A percentile compares a stretch with the other conserved stretches of the same genome.
Evolutionary conservation across 371 early-diverging fungal genomes (phyloP).

Genomic region (Syncephalastrum sp.): DNA sequence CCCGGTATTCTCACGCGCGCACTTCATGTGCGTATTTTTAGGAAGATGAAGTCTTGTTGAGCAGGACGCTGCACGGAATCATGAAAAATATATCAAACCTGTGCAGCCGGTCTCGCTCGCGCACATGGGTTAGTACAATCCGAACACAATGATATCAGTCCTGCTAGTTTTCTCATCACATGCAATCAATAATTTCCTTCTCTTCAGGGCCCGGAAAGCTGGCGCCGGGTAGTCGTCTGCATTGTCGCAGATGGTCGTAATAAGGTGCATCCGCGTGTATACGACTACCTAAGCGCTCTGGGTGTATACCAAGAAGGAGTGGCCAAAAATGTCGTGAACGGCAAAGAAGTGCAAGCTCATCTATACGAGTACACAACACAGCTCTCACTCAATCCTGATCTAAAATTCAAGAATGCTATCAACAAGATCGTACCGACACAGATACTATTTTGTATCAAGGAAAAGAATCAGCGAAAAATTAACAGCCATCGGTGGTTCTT

Average conservation of each 20-base stretch:
- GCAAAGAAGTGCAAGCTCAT: constrained; percentile 69
- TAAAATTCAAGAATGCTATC: constrained; percentile 65
- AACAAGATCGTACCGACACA: constrained; percentile 86
- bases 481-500: constrained; percentile 98
- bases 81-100: constrained; percentile 88
- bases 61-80: constrained; percentile 80
- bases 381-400: constrained; percentile 65
- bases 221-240: constrained; percentile 91
- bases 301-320: constrained; percentile 93
- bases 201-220: constrained; percentile 81
- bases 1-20: neutral
- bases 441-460: constrained; percentile 89
- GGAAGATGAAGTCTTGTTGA: constrained; percentile 87
- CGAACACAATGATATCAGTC: neutral
- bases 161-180: constrained; percentile 2
- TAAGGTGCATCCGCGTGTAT: constrained; percentile 72
- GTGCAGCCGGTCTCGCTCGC: constrained; percentile 69
- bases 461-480: constrained; percentile 86
- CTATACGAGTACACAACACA: constrained; percentile 94
- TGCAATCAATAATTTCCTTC: constrained; percentile 7
- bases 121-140: constrained; percentile 36
- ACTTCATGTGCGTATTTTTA: constrained; percentile 13
- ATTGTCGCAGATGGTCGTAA: constrained; percentile 79
- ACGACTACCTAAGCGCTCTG: constrained; percentile 82
- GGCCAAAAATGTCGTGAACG: constrained; percentile 64